Evolutionary conservation across 345 rosid genomes (phyloP), one percentile per base, ranked within the genome.

Genomic region (Garcia nutans): DNA sequence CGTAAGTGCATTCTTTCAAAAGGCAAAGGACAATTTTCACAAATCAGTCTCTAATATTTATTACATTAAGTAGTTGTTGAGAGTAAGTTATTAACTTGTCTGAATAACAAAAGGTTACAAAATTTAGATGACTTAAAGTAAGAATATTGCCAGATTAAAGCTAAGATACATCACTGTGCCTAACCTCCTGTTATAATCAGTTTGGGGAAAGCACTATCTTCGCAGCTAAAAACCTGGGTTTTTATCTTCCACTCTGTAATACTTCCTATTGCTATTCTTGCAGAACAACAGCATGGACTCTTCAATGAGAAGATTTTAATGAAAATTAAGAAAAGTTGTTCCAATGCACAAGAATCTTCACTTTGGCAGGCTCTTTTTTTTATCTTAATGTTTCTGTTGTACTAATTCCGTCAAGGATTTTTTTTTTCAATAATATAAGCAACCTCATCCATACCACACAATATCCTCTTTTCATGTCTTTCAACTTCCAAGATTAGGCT

Each of bases 31-130:
- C 54, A 63, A 65, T 20, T 20, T 6, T 65, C 12, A 7, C 4
- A 65, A 59, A 41, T 47, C 41, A 63, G 50, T 22, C 42, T 47
- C 19, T 59, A 9, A 73, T 16, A 77, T 78, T 73, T 62, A 72
- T 23, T 59, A 67, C 49, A 19, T 28, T 26, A 42, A 68, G 58
- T 8, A 37, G 73, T 45, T 8, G 44, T 67, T 23, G 60, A 47
- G 0, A 2, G 50, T 47, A 47, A 47, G 50, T 19, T 16, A 55
- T 22, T 22, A 42, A 37, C 68, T 65, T 68, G 20, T 65, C 65
- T 17, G 26, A 54, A 42, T 66, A 15, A 16, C 62, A 33, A 52
- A 37, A 60, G 57, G 22, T 28, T 56, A 58, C 49, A 56, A 56
- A 56, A 55, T 33, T 37, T 1, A 65, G 63, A 68, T 57, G 22